phyloP scores from a whole-genome alignment of 2,329 filamentous ascomycete genomes.

The Ceratocystis diversiconidia region DNA sequence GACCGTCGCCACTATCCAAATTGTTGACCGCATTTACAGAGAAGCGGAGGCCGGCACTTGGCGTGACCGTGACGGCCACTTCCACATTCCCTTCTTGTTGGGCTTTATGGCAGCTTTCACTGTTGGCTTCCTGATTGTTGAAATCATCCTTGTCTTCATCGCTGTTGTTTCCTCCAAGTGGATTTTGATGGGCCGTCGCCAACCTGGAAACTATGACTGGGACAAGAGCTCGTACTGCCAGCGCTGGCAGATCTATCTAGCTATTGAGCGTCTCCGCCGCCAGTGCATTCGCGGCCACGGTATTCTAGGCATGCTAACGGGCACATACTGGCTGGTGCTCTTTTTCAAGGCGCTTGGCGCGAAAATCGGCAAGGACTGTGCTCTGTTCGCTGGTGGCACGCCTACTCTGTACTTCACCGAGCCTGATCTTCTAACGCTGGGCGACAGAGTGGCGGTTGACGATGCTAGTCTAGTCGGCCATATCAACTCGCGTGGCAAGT shows the following conservation, averaged over 20 bases:
- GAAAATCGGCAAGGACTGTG: constrained; percentile 39
- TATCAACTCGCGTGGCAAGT: constrained; percentile 42
- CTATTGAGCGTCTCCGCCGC: constrained; percentile 36
- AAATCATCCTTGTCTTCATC: constrained; percentile 30
- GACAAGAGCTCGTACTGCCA: constrained; percentile 43
- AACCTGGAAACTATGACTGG: constrained; percentile 42
- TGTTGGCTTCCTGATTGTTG: constrained; percentile 29
- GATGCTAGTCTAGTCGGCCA: constrained; percentile 43
- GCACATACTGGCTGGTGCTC: constrained; percentile 36
- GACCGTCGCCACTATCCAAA: constrained; percentile 34
- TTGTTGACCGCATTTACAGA: constrained; percentile 28
- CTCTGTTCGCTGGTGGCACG: constrained; percentile 38
- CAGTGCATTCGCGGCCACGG: constrained; percentile 37
- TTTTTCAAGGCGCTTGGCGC: constrained; percentile 42
- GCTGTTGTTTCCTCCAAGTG: constrained; percentile 36
- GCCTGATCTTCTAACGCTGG: constrained; percentile 40
- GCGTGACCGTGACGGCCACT: constrained; percentile 19
- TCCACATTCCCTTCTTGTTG: constrained; percentile 29
- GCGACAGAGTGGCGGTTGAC: constrained; percentile 39
- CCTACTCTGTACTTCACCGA: constrained; percentile 43
- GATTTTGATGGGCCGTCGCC: constrained; percentile 35
- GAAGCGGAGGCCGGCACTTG: constrained; percentile 19
- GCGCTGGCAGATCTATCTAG: constrained; percentile 41
- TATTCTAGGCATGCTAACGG: constrained; percentile 38
- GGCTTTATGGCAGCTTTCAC: constrained; percentile 29